Conservation (phyloP, 768 basidiomycete species). For the Pisolithus albus region DNA sequence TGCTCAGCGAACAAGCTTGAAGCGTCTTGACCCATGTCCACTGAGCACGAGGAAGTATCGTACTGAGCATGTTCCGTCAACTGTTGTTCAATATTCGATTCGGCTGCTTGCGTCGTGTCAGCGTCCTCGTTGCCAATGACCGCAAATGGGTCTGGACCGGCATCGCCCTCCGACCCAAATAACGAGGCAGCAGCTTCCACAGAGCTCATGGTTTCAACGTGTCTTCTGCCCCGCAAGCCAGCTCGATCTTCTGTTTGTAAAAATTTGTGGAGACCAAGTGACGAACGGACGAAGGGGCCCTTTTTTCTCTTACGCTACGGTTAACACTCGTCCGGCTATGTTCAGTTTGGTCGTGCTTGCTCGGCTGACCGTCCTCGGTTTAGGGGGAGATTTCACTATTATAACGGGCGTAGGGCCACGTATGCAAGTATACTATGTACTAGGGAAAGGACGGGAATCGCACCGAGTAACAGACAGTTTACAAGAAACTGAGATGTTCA, state of each 20-base stretch:
- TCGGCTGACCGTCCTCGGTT: background rate
- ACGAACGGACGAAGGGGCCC: conserved; percentile 1
- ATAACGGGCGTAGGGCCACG: conserved; percentile 10
- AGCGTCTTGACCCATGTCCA: conserved; percentile 29
- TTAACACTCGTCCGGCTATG: background rate
- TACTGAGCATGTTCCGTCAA: conserved; percentile 15
- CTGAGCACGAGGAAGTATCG: conserved; percentile 17
- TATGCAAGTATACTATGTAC: conserved; percentile 13
- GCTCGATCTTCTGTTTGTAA: conserved; percentile 10
- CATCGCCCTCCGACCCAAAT: conserved; percentile 58
- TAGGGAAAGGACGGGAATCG: background rate
- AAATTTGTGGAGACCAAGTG: conserved; percentile 7
- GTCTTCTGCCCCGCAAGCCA: conserved; percentile 11
- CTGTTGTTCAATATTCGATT: conserved; percentile 4
- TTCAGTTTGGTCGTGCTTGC: conserved; percentile 26
- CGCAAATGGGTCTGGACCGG: conserved; percentile 58
- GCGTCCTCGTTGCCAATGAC: conserved; percentile 39
- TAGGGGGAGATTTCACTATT: conserved; percentile 9
- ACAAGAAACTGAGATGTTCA: background rate
- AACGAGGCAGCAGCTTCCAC: conserved; percentile 78
- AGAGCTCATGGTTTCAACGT: conserved; percentile 46
- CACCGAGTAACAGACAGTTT: conserved; percentile 1
- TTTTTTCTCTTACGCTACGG: conserved; percentile 3
- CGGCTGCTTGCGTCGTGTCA: conserved; percentile 24
- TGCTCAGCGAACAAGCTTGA: conserved; percentile 36